A percentile compares a stretch with the other conserved stretches of the same genome.
These are phyloP conservation scores for Pestalotiopsis sp. DNA, from an alignment of 2,329 filamentous ascomycete genomes.

Conservation along the genomic window DNA sequence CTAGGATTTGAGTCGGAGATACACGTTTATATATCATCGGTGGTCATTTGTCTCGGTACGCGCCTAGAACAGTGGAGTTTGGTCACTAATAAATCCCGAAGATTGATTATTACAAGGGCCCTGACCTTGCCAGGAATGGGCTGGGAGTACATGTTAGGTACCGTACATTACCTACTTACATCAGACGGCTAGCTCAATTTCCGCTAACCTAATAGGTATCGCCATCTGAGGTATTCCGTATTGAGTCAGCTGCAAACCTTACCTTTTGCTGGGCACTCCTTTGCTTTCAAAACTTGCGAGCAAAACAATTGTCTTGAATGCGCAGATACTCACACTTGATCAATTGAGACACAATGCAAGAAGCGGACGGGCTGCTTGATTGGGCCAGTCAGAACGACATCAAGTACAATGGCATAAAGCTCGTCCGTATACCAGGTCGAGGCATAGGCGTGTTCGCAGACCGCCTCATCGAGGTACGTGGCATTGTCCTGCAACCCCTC, in stretches of 20 bases:
- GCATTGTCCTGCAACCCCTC: not conserved
- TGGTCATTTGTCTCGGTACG: not conserved
- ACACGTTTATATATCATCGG: too few relatives aligned
- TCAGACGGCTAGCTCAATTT: too few relatives aligned
- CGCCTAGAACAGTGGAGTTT: not conserved
- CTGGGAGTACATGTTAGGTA: not conserved
- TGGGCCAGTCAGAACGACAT: not conserved
- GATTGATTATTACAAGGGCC: not conserved
- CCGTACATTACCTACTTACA: too few relatives aligned
- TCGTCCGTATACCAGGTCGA: not conserved
- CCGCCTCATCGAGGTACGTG: slow-evolving; percentile 2
- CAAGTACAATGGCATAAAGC: slow-evolving; percentile 5
- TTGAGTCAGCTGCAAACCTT: not conserved
- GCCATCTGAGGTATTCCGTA: too few relatives aligned
- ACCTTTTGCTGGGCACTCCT: not conserved
- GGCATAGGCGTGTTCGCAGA: slow-evolving; percentile 8
- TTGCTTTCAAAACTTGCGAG: not conserved
- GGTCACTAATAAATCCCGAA: not conserved
- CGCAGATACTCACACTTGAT: not conserved
- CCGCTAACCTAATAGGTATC: too few relatives aligned
- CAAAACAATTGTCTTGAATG: not conserved
- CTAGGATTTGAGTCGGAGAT: too few relatives aligned
- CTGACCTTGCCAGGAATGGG: not conserved
- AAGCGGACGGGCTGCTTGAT: not conserved
- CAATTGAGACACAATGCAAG: not conserved